These are phyloP conservation scores for Candida neerlandica DNA, from an alignment of 1,139 yeast genomes.

Conservation along the genomic window DNA sequence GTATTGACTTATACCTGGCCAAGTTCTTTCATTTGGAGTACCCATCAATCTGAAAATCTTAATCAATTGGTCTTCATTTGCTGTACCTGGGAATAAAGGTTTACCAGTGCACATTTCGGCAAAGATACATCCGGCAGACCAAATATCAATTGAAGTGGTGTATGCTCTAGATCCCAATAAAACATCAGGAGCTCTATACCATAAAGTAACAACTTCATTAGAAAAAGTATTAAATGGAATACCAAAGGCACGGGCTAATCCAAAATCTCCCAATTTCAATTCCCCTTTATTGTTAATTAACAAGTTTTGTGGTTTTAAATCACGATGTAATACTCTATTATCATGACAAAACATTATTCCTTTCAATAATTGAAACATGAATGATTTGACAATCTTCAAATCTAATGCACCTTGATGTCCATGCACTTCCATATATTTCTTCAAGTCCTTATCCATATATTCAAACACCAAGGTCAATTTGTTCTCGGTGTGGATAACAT, in stretches of 20 bases:
- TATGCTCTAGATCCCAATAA: conserved; percentile 92
- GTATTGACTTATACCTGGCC: conserved; percentile 90
- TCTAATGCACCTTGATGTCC: conserved; percentile 85
- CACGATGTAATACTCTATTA: conserved; percentile 91
- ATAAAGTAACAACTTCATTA: conserved; percentile 94
- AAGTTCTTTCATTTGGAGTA: conserved; percentile 90
- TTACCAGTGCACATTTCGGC: conserved; percentile 99
- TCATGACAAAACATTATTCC: conserved; percentile 96
- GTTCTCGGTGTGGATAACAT: conserved; percentile 95
- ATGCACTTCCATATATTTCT: conserved; percentile 88
- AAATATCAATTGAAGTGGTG: conserved; percentile 94
- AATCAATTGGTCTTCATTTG: conserved; percentile 90
- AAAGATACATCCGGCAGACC: conserved; percentile 98
- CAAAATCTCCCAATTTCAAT: conserved; percentile 94
- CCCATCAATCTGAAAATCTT: conserved; percentile 93
- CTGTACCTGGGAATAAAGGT: conserved; percentile 93
- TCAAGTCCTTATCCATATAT: conserved; percentile 90
- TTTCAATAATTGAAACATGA: conserved; percentile 87
- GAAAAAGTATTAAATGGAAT: conserved; percentile 97
- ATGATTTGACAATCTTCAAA: conserved; percentile 77
- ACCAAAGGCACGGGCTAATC: conserved; percentile 96
- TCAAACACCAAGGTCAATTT: conserved; percentile 92
- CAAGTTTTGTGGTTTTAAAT: conserved; percentile 92
- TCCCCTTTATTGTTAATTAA: conserved; percentile 88
- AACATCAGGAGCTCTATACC: conserved; percentile 99